Percentiles rank a stretch among this genome's conserved stretches.
Conservation (phyloP, 345 rosid genomes). For the Salix exigua region DNA sequence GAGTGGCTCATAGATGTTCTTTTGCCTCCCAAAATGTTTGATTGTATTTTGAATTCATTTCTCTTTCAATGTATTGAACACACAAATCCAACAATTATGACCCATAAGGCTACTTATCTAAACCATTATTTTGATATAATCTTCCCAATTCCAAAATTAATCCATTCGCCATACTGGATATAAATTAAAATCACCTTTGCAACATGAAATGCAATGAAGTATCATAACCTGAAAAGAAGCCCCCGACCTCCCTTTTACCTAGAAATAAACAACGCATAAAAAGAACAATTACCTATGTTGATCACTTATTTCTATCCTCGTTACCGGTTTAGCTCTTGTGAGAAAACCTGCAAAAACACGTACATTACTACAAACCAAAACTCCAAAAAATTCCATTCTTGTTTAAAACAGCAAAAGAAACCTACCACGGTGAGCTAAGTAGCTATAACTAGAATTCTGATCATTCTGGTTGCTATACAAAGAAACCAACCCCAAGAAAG, state of each 20-base stretch:
- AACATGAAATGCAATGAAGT: too few relatives aligned
- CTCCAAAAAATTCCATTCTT: neutral
- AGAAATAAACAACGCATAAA: neutral
- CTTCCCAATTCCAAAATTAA: too few relatives aligned
- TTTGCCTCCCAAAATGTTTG: neutral
- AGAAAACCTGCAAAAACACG: slow-evolving; percentile 45
- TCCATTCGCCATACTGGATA: too few relatives aligned
- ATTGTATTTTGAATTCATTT: neutral
- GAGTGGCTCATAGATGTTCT: neutral
- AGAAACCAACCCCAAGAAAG: slow-evolving; percentile 39
- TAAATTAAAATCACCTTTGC: too few relatives aligned
- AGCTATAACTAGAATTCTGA: slow-evolving; percentile 16
- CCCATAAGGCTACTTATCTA: too few relatives aligned
- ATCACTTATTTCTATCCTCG: slow-evolving; percentile 68
- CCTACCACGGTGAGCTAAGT: slow-evolving; percentile 43
- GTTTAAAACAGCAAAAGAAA: slow-evolving; percentile 13
- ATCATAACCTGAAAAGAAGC: too few relatives aligned
- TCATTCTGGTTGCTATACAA: slow-evolving; percentile 20
- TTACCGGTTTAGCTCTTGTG: slow-evolving; percentile 64
- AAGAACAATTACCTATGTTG: slow-evolving; percentile 53
- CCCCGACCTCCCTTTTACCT: too few relatives aligned
- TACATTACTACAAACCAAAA: neutral
- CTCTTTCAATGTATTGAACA: neutral
- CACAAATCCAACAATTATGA: neutral
- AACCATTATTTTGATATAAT: too few relatives aligned